A percentile compares a stretch with the other conserved stretches of the same genome.
phyloP scores from a whole-genome alignment of 176 grass and related monocot species.

The Carex littledalei region DNA sequence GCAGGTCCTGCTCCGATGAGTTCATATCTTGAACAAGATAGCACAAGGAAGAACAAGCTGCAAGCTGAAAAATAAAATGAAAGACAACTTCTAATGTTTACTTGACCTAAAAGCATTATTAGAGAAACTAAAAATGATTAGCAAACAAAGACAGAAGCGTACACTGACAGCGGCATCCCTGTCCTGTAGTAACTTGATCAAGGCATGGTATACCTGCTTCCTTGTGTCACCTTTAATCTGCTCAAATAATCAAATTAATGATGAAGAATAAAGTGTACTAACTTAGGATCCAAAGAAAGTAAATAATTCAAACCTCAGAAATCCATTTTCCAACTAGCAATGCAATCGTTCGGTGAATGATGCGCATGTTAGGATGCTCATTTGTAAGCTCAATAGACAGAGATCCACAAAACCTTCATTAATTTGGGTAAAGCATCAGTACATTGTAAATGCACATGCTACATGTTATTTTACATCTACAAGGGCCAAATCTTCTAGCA shows the following conservation, averaged over 20 bases:
- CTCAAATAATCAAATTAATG: conserved; percentile 30
- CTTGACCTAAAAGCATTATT: conserved; percentile 21
- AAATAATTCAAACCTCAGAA: conserved; percentile 68
- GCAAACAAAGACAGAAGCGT: conserved; percentile 30
- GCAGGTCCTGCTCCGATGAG: conserved; percentile 85
- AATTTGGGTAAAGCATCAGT: background rate
- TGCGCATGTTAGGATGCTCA: conserved; percentile 85
- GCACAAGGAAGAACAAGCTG: conserved; percentile 82
- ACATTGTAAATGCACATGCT: background rate
- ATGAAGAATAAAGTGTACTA: background rate
- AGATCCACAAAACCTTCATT: conserved; percentile 78
- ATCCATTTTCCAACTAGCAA: conserved; percentile 92
- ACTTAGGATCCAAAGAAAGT: conserved; percentile 26
- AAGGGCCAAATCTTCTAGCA: background rate
- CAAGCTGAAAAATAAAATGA: conserved; percentile 70
- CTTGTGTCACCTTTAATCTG: conserved; percentile 94
- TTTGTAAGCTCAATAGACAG: conserved; percentile 88
- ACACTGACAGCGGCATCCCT: conserved; percentile 85
- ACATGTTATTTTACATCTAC: background rate
- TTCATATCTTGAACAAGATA: conserved; percentile 99
- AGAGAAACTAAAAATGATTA: conserved; percentile 29
- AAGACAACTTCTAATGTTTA: background rate
- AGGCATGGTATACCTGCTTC: conserved; percentile 76
- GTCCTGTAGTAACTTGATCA: conserved; percentile 84
- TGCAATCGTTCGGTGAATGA: conserved; percentile 91